Conservation (phyloP, 2,329 filamentous ascomycete species). For the Huntiella moniliformis region DNA sequence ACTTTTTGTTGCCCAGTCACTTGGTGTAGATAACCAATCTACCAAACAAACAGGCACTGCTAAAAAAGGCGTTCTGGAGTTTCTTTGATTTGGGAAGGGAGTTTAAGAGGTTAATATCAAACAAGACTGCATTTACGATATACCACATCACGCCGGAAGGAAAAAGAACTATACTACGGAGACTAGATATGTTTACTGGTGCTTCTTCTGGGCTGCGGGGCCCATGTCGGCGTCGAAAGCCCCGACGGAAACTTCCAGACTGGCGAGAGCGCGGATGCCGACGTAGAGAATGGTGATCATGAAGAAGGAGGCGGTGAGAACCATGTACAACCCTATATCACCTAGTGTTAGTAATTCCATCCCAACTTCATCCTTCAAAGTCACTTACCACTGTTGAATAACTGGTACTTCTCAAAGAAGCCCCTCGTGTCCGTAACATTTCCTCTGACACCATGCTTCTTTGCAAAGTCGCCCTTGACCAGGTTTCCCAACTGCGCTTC, state of each 20-base stretch:
- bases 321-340: conserved; percentile 71
- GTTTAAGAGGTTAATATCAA: neutral
- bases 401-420: conserved; percentile 86
- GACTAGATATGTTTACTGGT: conserved; percentile 11
- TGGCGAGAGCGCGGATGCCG: conserved; percentile 56
- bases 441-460: conserved; percentile 24
- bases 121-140: no score
- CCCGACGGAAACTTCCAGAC: conserved; percentile 76
- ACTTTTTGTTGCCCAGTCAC: conserved; percentile 86
- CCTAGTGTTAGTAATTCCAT: neutral
- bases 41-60: no score
- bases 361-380: neutral
- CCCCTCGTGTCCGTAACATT: conserved; percentile 29
- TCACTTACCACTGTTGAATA: conserved; percentile 63
- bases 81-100: neutral
- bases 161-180: neutral
- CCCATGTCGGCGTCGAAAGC: conserved; percentile 96
- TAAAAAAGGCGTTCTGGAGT: no score
- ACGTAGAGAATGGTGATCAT: conserved; percentile 62
- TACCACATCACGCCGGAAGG: no score
- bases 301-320: conserved; percentile 48
- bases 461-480: conserved; percentile 45
- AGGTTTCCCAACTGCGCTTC: conserved; percentile 12
- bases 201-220: conserved; percentile 70
- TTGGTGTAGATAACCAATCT: conserved; percentile 36